Percentiles rank a stretch among this genome's conserved stretches.
Conservation (phyloP, 768 basidiomycete species). For the Naganishia onofrii region DNA sequence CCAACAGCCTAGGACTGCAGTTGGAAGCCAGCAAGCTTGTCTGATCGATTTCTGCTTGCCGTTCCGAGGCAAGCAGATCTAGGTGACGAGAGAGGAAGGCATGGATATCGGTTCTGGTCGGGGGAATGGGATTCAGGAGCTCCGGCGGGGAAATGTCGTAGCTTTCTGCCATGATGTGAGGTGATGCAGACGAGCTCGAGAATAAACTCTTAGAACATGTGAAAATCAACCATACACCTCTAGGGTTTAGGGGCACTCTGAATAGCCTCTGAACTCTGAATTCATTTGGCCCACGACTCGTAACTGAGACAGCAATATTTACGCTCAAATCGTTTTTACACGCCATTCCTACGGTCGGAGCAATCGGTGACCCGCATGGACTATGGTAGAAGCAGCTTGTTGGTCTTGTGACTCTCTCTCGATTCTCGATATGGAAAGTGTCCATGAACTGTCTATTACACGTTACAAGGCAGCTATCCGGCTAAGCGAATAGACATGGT, state of each 20-base stretch:
- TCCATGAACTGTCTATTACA: too few species aligned
- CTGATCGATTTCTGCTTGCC: conserved; percentile 78
- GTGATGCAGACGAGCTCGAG: background rate
- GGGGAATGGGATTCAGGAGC: conserved; percentile 34
- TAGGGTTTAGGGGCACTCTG: too few species aligned
- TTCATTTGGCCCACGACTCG: conserved; percentile 1
- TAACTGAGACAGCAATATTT: conserved; percentile 23
- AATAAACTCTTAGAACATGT: too few species aligned
- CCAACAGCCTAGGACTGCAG: conserved; percentile 78
- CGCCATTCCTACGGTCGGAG: background rate
- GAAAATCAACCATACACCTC: too few species aligned
- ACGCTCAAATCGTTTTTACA: conserved; percentile 3
- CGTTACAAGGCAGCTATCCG: background rate
- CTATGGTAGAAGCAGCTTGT: too few species aligned
- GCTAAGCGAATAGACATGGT: conserved; percentile 39
- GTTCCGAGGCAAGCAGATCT: conserved; percentile 66
- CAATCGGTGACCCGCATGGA: background rate
- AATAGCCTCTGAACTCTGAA: too few species aligned
- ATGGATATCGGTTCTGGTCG: conserved; percentile 34
- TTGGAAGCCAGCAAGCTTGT: conserved; percentile 75
- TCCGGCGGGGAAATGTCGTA: background rate
- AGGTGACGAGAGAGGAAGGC: conserved; percentile 45
- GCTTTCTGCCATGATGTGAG: background rate
- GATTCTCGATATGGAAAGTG: too few species aligned
- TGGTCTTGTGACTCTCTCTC: background rate